Base-by-base conservation (phyloP, 495 filamentous ascomycete genomes). In the Clohesyomyces aquaticus region DNA sequence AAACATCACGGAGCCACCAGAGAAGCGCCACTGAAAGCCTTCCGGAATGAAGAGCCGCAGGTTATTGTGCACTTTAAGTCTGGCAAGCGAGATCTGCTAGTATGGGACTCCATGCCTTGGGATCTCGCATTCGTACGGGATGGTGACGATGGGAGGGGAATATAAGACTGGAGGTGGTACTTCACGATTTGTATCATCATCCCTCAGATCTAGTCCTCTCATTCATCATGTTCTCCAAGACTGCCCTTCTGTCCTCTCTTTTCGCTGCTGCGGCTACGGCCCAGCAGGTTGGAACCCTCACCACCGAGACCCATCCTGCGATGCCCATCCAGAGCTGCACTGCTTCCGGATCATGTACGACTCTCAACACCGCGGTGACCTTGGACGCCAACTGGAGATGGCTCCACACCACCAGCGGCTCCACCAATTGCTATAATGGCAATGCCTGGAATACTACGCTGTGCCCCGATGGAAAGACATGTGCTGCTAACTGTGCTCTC, bases 301-400 rank as follows among this genome's bases (percentile, higher is more conserved):
- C 73, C 16, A 68, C 79, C 1, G 83, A 87, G 69, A 77, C 73
- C 28, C 82, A 84, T 51, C 83, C 83, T 14, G 63, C 71, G 55
- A 61, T 86, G 29, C 73, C 66, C 1, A 80, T 81, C 10, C 80
- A 79, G 61, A 63, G 74, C 29, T 86, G 83, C 74, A 81, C 78
- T 8, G 73, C 68, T 4, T 66, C 67, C 21, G 75, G 74, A 27
- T 79, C 80, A 11, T 85, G 82, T 68, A 75, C 71, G 38, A 75
- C 69, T 38, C 63, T 77, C 51, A 71, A 73, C n/a, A 79, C 77
- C 48, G 74, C 72, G 22, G 69, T 85, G 28, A 82, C 83, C 10
- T 68, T 82, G 16, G 83, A 86, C 66, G 73, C 77, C 56, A 76
- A 76, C 69, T 74, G 72, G 72, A 56, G 72, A 14, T 76, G 72